These are phyloP conservation scores for Talaromyces stipitatus DNA, from an alignment of 495 filamentous ascomycete species.

Conservation along the genomic window DNA sequence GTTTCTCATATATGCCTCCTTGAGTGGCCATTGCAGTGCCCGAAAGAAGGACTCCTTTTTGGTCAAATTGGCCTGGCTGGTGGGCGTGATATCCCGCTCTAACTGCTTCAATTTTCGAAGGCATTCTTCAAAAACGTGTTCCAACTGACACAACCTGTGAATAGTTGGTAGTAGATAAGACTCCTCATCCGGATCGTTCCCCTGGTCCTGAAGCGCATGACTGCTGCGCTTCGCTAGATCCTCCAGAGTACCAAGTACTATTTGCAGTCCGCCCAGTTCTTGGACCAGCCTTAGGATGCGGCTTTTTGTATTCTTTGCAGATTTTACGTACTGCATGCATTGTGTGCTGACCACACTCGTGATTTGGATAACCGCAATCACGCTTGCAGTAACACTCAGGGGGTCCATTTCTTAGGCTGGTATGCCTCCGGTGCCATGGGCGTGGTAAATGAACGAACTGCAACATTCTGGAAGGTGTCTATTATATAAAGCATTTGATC, in stretches of 20 bases:
- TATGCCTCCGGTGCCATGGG: background rate
- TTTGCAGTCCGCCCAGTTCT: slow-evolving; percentile 2
- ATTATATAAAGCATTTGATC: background rate
- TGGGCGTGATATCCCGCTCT: background rate
- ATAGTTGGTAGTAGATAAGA: background rate
- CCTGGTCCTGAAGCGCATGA: background rate
- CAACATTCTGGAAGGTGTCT: background rate
- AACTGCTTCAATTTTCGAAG: background rate
- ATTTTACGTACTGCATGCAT: slow-evolving; percentile 6
- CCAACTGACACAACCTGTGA: background rate
- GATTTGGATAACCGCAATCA: slow-evolving; percentile 5
- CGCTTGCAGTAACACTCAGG: slow-evolving; percentile 1
- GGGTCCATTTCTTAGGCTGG: background rate
- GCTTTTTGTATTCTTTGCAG: background rate
- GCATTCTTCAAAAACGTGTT: slow-evolving; percentile 4
- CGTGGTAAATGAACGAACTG: background rate
- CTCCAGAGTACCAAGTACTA: slow-evolving; percentile 2
- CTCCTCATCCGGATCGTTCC: background rate
- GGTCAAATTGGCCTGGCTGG: background rate
- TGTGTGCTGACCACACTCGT: background rate
- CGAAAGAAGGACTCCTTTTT: background rate
- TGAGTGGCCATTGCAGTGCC: slow-evolving; percentile 1
- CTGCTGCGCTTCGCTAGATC: background rate
- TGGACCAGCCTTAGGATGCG: background rate
- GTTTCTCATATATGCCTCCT: slow-evolving; percentile 2